Evolutionary conservation across 2,329 filamentous ascomycete genomes (phyloP).

Genomic region (Diplodia scrobiculata): DNA sequence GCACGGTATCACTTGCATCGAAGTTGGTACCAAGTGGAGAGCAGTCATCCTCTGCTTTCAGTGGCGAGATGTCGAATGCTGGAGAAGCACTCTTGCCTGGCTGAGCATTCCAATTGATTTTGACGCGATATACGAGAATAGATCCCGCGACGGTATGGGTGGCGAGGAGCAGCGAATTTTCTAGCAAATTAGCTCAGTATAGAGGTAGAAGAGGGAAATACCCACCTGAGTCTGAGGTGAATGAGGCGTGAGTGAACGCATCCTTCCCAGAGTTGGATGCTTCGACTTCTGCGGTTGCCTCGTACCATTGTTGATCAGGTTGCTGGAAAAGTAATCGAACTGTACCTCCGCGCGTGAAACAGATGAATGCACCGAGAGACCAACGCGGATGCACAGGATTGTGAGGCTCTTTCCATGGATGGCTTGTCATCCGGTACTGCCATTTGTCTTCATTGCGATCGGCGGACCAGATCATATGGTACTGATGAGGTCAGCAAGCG

Average conservation of each 20-base stretch:
- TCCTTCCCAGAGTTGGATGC: slow-evolving; percentile 65
- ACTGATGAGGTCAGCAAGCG: slow-evolving; percentile 34
- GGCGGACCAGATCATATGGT: slow-evolving; percentile 46
- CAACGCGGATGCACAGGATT: slow-evolving; percentile 60
- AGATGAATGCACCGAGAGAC: slow-evolving; percentile 66
- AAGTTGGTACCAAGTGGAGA: slow-evolving; percentile 35
- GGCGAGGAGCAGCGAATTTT: slow-evolving; percentile 62
- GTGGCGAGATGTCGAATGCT: slow-evolving; percentile 37
- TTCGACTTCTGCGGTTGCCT: slow-evolving; percentile 73
- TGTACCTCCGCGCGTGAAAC: slow-evolving; percentile 71
- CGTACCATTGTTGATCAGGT: slow-evolving; percentile 69
- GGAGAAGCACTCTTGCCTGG: slow-evolving; percentile 53
- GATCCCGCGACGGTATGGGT: slow-evolving; percentile 70
- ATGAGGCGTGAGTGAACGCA: slow-evolving; percentile 46
- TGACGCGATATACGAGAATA: slow-evolving; percentile 71
- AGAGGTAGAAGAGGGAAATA: slow-evolving; percentile 27
- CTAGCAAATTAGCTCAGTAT: slow-evolving; percentile 35
- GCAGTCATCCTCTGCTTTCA: slow-evolving; percentile 40
- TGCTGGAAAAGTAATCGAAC: slow-evolving; percentile 79
- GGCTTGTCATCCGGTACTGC: slow-evolving; percentile 67
- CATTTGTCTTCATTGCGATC: slow-evolving; percentile 56
- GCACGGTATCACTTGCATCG: slow-evolving; percentile 35
- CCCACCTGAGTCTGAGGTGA: slow-evolving; percentile 68
- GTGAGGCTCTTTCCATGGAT: slow-evolving; percentile 68
- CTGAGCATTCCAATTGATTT: slow-evolving; percentile 72